phyloP scores from a whole-genome alignment of 768 basidiomycete genomes.

The Pulveroboletus sp. region DNA sequence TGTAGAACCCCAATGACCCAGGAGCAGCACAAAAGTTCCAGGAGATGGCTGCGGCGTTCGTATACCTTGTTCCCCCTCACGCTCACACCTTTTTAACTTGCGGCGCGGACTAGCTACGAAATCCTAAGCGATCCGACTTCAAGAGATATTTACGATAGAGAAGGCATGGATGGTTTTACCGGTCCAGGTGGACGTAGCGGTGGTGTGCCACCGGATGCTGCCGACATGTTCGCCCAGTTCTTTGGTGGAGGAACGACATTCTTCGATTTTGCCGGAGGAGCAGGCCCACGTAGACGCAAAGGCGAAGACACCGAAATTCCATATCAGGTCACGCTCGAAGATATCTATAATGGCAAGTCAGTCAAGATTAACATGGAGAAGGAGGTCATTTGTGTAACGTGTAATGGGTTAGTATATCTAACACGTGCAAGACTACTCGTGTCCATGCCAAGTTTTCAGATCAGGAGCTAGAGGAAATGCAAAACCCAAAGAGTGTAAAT shows the following conservation, averaged over 20 bases:
- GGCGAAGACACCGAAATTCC: slow-evolving; percentile 73
- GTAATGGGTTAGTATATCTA: slow-evolving; percentile 60
- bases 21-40: slow-evolving; percentile 80
- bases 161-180: slow-evolving; percentile 65
- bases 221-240: slow-evolving; percentile 73
- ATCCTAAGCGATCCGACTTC: slow-evolving; percentile 67
- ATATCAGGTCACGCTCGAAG: slow-evolving; percentile 85
- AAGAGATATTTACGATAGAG: slow-evolving; percentile 66
- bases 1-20: slow-evolving; percentile 84
- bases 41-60: slow-evolving; percentile 83
- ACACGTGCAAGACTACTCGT: not conserved
- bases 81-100: slow-evolving; percentile 5
- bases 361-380: slow-evolving; percentile 89
- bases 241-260: slow-evolving; percentile 55
- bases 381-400: slow-evolving; percentile 69
- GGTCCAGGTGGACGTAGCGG: slow-evolving; percentile 42
- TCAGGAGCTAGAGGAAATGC: slow-evolving; percentile 78
- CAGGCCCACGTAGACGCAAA: slow-evolving; percentile 44
- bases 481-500: slow-evolving; percentile 79
- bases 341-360: slow-evolving; percentile 86
- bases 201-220: slow-evolving; percentile 45
- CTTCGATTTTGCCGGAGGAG: slow-evolving; percentile 62
- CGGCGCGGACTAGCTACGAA: slow-evolving; percentile 58
- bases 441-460: slow-evolving; percentile 35
- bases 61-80: slow-evolving; percentile 15